Evolutionary conservation across 1,284 basidiomycete species (phyloP), one percentile per base, ranked within the genome.

Genomic region (Fomes fomentarius): DNA sequence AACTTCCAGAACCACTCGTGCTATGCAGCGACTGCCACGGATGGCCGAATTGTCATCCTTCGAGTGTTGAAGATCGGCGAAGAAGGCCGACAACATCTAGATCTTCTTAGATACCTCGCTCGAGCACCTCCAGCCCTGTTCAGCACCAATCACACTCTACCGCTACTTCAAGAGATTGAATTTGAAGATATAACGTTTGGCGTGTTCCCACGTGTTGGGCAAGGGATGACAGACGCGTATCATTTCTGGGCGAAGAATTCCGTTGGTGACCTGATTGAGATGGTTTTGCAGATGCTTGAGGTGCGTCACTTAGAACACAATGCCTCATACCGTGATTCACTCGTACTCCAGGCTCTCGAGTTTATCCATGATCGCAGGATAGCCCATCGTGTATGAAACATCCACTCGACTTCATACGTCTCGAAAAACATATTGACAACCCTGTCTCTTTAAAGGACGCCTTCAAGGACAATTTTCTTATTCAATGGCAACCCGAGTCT

Each of bases 251-350:
- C 66, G 7, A 54, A 60, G 42, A 66, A 68, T 33, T 69, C 69
- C 6, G 67, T 66, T 1, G 70, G 65, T 2, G 69, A 72, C 47
- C 48, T 70, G 21, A 19, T 71, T 4, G 64, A 70, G 31, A 68
- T 70, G 63, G 41, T 71, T 15, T 54, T 68, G 58, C 69, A 71
- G 40, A 63, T 61, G 39, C 33, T 71, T 4, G 68, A 71, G 63
- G 50, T 52, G 50, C 30, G 52, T 52, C 15, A 10, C n/a, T n/a
- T n/a, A n/a, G n/a, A n/a, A 7, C 4, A 24, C 30, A 10, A n/a
- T n/a, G 26, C 17, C 6, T 21, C 6, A 26, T 15, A 30, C 6
- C 28, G 28, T 30, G 28, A 12, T 7, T 12, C 12, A 30, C 5
- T 38, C 2, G 17, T 19, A 19, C 21, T 15, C 17, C 38, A 40